Conservation (phyloP, 345 rosid genomes). For the Angophora floribunda region DNA sequence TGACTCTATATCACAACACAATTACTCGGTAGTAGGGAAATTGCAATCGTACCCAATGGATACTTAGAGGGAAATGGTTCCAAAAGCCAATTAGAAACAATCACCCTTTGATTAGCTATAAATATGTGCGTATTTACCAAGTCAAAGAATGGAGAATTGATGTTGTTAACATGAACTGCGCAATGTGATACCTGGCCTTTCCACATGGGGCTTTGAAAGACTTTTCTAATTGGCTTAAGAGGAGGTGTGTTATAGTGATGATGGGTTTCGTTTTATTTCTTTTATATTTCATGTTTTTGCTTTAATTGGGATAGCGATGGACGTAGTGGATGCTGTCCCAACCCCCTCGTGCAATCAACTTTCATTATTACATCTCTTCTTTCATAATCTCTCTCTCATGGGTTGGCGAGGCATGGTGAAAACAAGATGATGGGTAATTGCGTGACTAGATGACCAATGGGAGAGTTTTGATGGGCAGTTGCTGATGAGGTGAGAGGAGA, state of each 20-base stretch:
- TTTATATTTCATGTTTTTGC: background rate
- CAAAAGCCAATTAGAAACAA: background rate
- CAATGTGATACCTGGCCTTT: background rate
- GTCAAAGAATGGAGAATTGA: background rate
- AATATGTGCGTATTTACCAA: background rate
- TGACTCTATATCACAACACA: too few species aligned
- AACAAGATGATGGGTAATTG: too few species aligned
- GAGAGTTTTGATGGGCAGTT: too few species aligned
- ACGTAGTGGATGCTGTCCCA: background rate
- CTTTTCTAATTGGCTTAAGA: background rate
- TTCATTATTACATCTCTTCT: background rate
- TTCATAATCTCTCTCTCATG: too few species aligned
- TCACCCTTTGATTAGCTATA: background rate
- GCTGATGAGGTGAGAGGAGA: too few species aligned
- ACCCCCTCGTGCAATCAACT: background rate
- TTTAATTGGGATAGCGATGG: background rate
- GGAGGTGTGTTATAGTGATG: background rate
- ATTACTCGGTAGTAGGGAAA: background rate
- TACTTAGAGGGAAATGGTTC: background rate
- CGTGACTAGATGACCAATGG: too few species aligned
- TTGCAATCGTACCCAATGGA: background rate
- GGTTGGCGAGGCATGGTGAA: too few species aligned
- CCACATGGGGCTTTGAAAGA: background rate
- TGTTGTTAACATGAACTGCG: background rate
- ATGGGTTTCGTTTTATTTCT: too few species aligned